phyloP scores from a whole-genome alignment of 192 early-diverging fungal species.

The Lobosporangium transversale region DNA sequence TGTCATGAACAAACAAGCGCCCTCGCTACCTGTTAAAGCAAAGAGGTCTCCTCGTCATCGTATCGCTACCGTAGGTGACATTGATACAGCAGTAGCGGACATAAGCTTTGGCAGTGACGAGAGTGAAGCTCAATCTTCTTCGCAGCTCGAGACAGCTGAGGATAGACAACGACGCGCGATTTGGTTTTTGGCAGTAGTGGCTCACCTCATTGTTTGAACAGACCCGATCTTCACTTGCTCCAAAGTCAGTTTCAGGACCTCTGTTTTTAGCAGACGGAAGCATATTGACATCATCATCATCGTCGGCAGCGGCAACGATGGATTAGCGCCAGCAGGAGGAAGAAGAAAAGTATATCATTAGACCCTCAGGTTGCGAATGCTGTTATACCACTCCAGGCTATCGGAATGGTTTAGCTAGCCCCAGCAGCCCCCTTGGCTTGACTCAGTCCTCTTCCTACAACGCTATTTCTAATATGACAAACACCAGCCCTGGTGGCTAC shows the following conservation, averaged over 20 bases:
- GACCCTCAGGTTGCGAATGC: slow-evolving; percentile 47
- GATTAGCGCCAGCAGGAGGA: slow-evolving; percentile 29
- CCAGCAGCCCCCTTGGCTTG: slow-evolving; percentile 27
- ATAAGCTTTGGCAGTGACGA: slow-evolving; percentile 22
- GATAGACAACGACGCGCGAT: too few relatives aligned
- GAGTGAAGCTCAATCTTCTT: too few relatives aligned
- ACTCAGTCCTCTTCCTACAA: slow-evolving; percentile 31
- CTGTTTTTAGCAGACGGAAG: slow-evolving; percentile 1
- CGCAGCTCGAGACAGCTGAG: too few relatives aligned
- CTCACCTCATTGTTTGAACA: slow-evolving; percentile 15
- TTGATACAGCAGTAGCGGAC: slow-evolving; percentile 8
- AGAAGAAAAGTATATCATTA: slow-evolving; percentile 48
- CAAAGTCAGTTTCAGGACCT: slow-evolving; percentile 40
- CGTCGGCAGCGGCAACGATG: too few relatives aligned
- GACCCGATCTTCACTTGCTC: slow-evolving; percentile 8
- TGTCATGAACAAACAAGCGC: neutral
- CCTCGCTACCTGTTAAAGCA: neutral
- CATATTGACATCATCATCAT: too few relatives aligned
- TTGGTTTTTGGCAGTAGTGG: slow-evolving; percentile 27
- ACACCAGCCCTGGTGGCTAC: neutral
- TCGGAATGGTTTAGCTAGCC: slow-evolving; percentile 17
- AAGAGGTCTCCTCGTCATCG: too few relatives aligned
- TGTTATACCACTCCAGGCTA: slow-evolving; percentile 25
- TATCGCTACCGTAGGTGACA: too few relatives aligned
- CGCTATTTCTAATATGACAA: slow-evolving; percentile 25